Percentiles rank a stretch among this genome's conserved stretches.
Conservation (phyloP, 129 eudicot genomes). For the Logfia minima region DNA sequence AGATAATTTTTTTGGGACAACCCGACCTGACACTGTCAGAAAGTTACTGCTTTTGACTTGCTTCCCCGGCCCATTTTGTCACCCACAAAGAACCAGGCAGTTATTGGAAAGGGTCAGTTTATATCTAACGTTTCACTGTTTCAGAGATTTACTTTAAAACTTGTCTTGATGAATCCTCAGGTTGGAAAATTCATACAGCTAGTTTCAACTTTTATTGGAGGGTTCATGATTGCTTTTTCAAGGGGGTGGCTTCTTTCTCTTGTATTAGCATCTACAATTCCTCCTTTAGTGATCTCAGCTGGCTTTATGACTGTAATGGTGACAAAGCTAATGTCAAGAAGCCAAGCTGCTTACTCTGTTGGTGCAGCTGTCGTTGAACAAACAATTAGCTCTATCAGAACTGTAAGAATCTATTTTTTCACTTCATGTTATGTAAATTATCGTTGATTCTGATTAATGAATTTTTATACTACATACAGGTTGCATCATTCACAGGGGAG, state of each 20-base stretch:
- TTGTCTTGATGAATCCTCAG: conserved; percentile 24
- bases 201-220: conserved; percentile 65
- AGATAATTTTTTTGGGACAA: too few relatives aligned
- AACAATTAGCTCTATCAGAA: conserved; percentile 81
- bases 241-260: conserved; percentile 90
- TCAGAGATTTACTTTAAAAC: background rate
- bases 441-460: conserved; percentile 28
- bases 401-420: conserved; percentile 35
- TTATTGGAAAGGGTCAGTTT: background rate
- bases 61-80: background rate
- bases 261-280: conserved; percentile 65
- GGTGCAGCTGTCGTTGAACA: conserved; percentile 76
- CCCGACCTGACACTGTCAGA: too few relatives aligned
- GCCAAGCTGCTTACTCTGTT: conserved; percentile 72
- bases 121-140: background rate
- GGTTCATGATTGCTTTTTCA: conserved; percentile 64
- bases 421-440: background rate
- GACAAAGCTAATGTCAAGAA: conserved; percentile 53
- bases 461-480: conserved; percentile 42
- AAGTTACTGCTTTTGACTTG: background rate
- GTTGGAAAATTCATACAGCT: conserved; percentile 79
- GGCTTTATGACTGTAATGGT: conserved; percentile 50
- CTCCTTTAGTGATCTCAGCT: conserved; percentile 62
- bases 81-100: background rate
- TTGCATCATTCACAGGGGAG: conserved; percentile 89